Base-by-base conservation (phyloP, 768 basidiomycete genomes). In the Trametes gibbosa region DNA sequence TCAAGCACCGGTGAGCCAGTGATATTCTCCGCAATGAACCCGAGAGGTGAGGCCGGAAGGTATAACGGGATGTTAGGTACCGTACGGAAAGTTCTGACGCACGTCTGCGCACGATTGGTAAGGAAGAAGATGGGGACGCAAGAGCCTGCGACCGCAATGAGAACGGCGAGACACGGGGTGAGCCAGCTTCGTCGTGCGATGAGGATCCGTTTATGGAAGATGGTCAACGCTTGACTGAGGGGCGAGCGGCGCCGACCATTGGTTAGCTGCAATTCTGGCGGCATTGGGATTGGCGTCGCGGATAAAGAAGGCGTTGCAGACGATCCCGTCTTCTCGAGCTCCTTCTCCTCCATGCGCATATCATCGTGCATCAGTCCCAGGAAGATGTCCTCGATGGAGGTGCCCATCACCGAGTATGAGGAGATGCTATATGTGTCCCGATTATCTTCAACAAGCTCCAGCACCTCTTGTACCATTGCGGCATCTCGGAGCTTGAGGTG, bases 381-480 rank as follows among this genome's bases (percentile, higher is more conserved):
- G 74, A 93, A 92, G 45, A 93, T 87, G 56, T 91, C 88, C 69
- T 93, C 90, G 40, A 93, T 86, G 8, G 88, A 83, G 0, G 89
- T 86, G 10, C 87, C 85, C 21, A 87, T 72, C 23, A 90, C 77
- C 55, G 90, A 86, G 65, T 86, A 89, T 0, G 82, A 83, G 0
- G 66, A 66, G 37, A 89, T 74, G 9, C 68, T 58, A 42, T 77
- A 74, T 0, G 63, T 59, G 8, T 55, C 63, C 37, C 72, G 74
- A 35, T 84, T 76, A 0, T 69, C 59, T 27, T 89, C 83, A 0
- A 91, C 71, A 3, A 84, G 46, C 27, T 77, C 75, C 17, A 91
- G 77, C 16, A 89, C 81, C 25, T 75, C 71, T 42, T 82, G 79
- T 2, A 92, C 84, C 2, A 76, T 66, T 0, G 63, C 61, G 3